Conservation (phyloP, 768 basidiomycete species). For the Tricholomella constricta region DNA sequence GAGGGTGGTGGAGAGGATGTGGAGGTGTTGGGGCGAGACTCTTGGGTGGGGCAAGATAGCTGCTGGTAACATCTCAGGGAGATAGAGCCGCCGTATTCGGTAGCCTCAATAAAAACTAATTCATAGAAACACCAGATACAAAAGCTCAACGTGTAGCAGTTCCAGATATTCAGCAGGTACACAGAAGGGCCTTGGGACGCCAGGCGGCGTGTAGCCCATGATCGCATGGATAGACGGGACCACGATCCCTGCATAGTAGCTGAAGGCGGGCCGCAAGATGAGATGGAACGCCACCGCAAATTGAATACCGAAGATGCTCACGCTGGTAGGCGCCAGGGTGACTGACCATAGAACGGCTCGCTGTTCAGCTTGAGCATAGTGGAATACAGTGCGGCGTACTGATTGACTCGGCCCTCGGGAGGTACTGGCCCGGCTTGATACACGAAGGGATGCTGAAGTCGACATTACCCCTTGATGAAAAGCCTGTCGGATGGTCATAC, state of each 20-base stretch:
- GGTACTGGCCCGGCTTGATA: constrained; percentile 41
- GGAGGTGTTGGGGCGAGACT: constrained; percentile 80
- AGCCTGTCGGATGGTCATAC: constrained; percentile 34
- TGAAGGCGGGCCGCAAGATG: neutral
- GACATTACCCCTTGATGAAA: constrained; percentile 43
- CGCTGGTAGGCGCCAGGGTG: constrained; percentile 3
- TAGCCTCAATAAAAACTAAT: too few relatives aligned
- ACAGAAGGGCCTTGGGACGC: constrained; percentile 31
- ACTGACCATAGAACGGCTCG: constrained; percentile 4
- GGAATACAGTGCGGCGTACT: constrained; percentile 26
- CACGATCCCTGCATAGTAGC: constrained; percentile 33
- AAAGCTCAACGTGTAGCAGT: neutral
- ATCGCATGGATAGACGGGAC: constrained; percentile 29
- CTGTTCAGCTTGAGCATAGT: too few relatives aligned
- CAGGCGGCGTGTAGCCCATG: too few relatives aligned
- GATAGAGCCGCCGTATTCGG: neutral
- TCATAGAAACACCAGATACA: neutral
- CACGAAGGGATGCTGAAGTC: constrained; percentile 44
- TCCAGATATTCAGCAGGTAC: constrained; percentile 24
- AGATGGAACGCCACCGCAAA: neutral
- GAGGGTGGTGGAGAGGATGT: constrained; percentile 81
- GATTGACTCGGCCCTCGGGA: constrained; percentile 46
- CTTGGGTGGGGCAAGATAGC: constrained; percentile 57
- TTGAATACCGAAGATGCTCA: neutral
- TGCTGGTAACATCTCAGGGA: constrained; percentile 12